Conservation (phyloP, 805 yeast genomes). For the Saccharomycopsis schoenii region DNA sequence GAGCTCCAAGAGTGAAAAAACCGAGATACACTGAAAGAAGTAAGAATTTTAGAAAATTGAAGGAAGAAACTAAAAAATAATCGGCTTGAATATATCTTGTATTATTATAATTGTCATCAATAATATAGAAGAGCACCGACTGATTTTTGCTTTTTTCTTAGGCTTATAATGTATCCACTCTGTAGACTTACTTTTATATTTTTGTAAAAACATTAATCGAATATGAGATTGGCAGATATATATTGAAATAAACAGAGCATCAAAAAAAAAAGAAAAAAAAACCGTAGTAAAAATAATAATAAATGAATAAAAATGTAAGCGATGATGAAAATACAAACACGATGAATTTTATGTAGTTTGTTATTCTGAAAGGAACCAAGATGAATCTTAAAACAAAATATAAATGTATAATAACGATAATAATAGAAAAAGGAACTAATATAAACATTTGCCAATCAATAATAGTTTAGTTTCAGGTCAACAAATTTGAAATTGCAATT, state of each 20-base stretch:
- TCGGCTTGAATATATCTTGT: not conserved
- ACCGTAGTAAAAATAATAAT: not conserved
- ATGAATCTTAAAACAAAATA: not conserved
- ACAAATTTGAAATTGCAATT: not conserved
- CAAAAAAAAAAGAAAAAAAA: not conserved
- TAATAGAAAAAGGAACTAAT: not conserved
- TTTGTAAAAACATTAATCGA: not conserved
- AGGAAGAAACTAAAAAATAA: slow-evolving; percentile 1
- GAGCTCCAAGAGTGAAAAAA: slow-evolving; percentile 29
- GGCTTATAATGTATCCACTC: too few relatives aligned
- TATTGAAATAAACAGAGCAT: not conserved
- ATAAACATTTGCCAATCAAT: too few relatives aligned
- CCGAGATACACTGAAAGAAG: slow-evolving; percentile 18
- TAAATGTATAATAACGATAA: not conserved
- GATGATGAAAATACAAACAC: not conserved
- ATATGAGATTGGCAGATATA: not conserved
- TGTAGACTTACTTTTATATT: too few relatives aligned
- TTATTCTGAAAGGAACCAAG: not conserved
- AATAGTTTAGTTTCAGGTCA: not conserved
- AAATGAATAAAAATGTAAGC: not conserved
- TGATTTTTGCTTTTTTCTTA: too few relatives aligned
- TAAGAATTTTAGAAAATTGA: slow-evolving; percentile 9
- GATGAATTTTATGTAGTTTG: not conserved
- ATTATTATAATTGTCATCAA: not conserved
- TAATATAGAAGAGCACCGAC: too few relatives aligned